Conservation (phyloP, 169 alveolate species). For the Eimeria brunetti region DNA sequence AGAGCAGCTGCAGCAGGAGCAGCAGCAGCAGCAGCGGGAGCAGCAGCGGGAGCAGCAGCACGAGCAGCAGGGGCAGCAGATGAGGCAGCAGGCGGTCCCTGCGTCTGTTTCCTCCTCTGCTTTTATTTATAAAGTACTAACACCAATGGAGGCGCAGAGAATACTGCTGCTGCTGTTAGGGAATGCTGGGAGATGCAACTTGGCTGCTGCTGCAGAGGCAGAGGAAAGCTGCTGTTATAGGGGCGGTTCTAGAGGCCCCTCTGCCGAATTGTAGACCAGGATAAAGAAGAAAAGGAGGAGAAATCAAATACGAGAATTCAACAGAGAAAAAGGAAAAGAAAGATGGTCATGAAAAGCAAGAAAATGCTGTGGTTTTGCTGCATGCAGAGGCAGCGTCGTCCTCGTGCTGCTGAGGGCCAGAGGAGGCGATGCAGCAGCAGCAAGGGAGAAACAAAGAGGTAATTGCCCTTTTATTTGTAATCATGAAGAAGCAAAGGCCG, state of each 20-base stretch:
- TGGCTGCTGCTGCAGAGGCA: no score
- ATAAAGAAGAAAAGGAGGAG: not conserved
- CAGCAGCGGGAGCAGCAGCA: no score
- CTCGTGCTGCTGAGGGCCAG: slow-evolving; percentile 16
- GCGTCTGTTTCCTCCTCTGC: no score
- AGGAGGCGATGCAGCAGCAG: not conserved
- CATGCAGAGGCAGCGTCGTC: slow-evolving; percentile 62
- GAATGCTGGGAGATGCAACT: no score
- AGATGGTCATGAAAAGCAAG: not conserved
- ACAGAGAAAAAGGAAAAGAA: no score
- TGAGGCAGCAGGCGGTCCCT: not conserved
- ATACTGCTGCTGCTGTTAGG: not conserved
- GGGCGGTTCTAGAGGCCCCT: not conserved
- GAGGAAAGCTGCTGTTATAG: not conserved
- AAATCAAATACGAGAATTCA: not conserved
- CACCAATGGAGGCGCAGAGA: no score
- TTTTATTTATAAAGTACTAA: no score
- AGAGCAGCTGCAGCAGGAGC: not conserved
- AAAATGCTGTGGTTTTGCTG: no score
- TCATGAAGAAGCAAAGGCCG: not conserved
- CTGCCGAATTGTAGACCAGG: no score
- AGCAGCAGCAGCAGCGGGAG: no score
- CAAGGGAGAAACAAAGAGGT: not conserved
- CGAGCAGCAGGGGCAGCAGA: not conserved
- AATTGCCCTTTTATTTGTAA: not conserved